Percentiles rank a stretch among this genome's conserved stretches.
Evolutionary conservation across 1,284 basidiomycete genomes (phyloP).

Genomic region (Ganoderma lucidum): DNA sequence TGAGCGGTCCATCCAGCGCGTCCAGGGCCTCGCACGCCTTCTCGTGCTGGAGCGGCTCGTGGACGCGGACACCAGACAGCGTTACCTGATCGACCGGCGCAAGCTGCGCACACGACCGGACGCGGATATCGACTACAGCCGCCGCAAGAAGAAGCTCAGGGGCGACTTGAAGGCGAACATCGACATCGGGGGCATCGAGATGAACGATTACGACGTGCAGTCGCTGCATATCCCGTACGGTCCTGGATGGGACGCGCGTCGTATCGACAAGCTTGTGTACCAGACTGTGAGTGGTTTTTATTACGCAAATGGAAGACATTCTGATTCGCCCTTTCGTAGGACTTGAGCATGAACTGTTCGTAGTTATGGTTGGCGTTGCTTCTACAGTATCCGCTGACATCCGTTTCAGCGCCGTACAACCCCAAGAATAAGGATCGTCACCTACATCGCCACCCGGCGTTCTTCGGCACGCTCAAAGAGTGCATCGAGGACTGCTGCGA

Average conservation of each 20-base stretch:
- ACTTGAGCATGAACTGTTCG: constrained; percentile 67
- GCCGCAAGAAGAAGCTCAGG: constrained; percentile 47
- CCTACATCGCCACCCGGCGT: constrained; percentile 68
- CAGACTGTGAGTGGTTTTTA: constrained; percentile 48
- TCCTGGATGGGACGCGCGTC: constrained; percentile 63
- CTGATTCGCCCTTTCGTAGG: constrained; percentile 33
- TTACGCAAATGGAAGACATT: background rate
- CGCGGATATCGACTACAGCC: constrained; percentile 29
- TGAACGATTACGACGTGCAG: constrained; percentile 66
- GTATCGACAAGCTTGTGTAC: constrained; percentile 66
- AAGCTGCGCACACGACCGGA: constrained; percentile 56
- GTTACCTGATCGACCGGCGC: constrained; percentile 55
- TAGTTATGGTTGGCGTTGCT: too few species aligned
- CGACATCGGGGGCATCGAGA: constrained; percentile 53
- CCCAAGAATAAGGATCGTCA: constrained; percentile 65
- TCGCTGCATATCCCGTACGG: constrained; percentile 69
- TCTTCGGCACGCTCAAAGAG: constrained; percentile 65
- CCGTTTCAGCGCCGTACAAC: constrained; percentile 58
- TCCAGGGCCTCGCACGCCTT: constrained; percentile 64
- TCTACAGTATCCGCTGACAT: background rate
- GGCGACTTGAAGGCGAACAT: constrained; percentile 59
- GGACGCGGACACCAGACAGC: constrained; percentile 49
- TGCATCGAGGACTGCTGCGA: constrained; percentile 68
- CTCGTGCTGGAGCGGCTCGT: constrained; percentile 64
- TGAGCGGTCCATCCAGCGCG: constrained; percentile 60